A percentile compares a stretch with the other conserved stretches of the same genome.
phyloP scores from a whole-genome alignment of 352 stramenopile genomes.

The Phytophthora nicotianae region DNA sequence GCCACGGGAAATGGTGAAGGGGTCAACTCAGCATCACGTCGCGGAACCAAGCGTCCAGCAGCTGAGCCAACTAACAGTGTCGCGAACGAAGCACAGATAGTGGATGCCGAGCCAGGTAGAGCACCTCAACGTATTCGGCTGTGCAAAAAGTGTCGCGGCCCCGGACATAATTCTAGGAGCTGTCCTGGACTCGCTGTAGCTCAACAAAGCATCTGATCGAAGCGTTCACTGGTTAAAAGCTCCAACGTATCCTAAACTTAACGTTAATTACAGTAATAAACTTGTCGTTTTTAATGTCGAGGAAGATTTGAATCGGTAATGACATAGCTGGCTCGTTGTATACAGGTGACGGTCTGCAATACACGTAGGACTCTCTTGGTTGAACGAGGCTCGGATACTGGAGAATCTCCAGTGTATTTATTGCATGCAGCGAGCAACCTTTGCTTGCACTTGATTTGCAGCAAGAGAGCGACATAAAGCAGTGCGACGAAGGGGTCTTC shows the following conservation, averaged over 20 bases:
- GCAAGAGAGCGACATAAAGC: conserved; percentile 11
- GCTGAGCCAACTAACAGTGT: neutral
- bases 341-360: too few species aligned
- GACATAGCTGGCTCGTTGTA: too few species aligned
- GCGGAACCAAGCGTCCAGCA: conserved; percentile 20
- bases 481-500: conserved; percentile 9
- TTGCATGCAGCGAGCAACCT: neutral
- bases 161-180: conserved; percentile 59
- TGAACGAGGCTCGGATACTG: neutral
- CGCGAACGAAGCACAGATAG: neutral
- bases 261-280: too few species aligned
- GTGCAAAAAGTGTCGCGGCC: conserved; percentile 52
- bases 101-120: conserved; percentile 14
- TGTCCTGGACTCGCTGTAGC: conserved; percentile 33
- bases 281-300: too few species aligned
- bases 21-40: neutral
- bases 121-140: conserved; percentile 33
- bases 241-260: too few species aligned
- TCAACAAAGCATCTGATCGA: conserved; percentile 19
- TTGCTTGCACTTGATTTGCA: conserved; percentile 17
- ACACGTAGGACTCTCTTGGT: neutral
- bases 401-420: neutral
- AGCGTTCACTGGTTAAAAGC: neutral
- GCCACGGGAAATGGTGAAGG: neutral
- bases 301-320: too few species aligned